Evolutionary conservation across 805 yeast species (phyloP).

Genomic region (Yarrowia alimentaria): DNA sequence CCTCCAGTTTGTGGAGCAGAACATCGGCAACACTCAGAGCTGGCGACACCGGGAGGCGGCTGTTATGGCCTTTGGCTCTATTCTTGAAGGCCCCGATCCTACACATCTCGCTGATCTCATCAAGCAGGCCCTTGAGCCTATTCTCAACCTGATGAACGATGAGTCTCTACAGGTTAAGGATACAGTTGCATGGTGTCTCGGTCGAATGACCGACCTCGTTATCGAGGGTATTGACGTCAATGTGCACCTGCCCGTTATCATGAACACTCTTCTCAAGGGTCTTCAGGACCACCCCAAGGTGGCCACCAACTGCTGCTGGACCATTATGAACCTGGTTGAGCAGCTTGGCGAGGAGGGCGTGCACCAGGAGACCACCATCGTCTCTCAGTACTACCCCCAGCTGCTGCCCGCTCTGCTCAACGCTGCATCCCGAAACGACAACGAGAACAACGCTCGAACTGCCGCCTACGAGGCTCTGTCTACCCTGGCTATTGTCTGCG

Average conservation of each 20-base stretch:
- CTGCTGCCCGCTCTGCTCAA: conserved; percentile 69
- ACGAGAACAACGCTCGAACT: conserved; percentile 84
- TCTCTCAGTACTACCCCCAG: conserved; percentile 70
- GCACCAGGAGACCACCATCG: conserved; percentile 50
- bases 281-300: conserved; percentile 89
- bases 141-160: conserved; percentile 71
- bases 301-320: conserved; percentile 97
- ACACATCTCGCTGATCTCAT: conserved; percentile 65
- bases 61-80: conserved; percentile 98
- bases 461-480: conserved; percentile 96
- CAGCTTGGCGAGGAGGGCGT: conserved; percentile 62
- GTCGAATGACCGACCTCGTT: conserved; percentile 87
- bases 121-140: conserved; percentile 79
- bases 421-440: conserved; percentile 70
- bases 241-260: conserved; percentile 63
- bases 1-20: conserved; percentile 74
- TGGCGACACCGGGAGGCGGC: conserved; percentile 97
- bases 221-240: conserved; percentile 70
- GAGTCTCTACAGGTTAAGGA: conserved; percentile 82
- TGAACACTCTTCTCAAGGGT: conserved; percentile 75
- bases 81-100: conserved; percentile 88
- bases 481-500: conserved; percentile 71
- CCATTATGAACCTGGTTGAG: conserved; percentile 86
- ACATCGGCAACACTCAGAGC: conserved; percentile 50
- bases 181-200: conserved; percentile 98